phyloP scores from a whole-genome alignment of 495 filamentous ascomycete species.

The Cairneyella variabilis region DNA sequence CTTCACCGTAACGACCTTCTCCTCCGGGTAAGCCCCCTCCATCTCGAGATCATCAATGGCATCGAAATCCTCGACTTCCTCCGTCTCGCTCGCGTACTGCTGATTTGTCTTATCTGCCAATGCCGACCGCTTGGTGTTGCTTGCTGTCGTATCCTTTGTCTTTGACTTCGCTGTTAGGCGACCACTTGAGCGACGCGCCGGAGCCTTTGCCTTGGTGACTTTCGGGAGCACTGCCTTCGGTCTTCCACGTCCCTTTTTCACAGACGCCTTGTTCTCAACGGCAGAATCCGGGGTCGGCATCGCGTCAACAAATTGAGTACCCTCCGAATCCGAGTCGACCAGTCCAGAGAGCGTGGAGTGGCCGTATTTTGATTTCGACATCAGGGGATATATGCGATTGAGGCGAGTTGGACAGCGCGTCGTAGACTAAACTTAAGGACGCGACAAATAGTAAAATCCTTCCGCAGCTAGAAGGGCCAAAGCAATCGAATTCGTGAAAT shows the following conservation, averaged over 20 bases:
- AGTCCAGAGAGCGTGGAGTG: constrained; percentile 55
- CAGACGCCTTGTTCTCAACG: constrained; percentile 33
- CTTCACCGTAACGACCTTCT: constrained; percentile 7
- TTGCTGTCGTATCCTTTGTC: constrained; percentile 29
- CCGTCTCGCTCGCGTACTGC: constrained; percentile 44
- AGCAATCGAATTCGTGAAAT: background rate
- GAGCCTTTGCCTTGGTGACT: constrained; percentile 36
- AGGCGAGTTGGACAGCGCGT: background rate
- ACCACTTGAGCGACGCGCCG: constrained; percentile 36
- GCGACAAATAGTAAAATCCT: background rate
- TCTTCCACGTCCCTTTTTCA: constrained; percentile 35
- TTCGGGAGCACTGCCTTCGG: constrained; percentile 37
- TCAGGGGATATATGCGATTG: constrained; percentile 17
- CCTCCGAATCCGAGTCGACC: constrained; percentile 66
- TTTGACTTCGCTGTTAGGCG: constrained; percentile 36
- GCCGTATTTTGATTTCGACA: constrained; percentile 50
- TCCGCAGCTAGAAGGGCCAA: background rate
- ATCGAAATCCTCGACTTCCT: constrained; percentile 47
- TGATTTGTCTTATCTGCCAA: constrained; percentile 49
- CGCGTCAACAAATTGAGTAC: constrained; percentile 35
- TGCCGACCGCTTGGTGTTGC: constrained; percentile 36
- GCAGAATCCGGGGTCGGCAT: constrained; percentile 36
- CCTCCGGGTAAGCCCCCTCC: constrained; percentile 27
- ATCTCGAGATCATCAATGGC: constrained; percentile 34
- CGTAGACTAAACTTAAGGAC: background rate